Conservation (phyloP, 495 filamentous ascomycete genomes). For the Saxophila tyrrhenica region DNA sequence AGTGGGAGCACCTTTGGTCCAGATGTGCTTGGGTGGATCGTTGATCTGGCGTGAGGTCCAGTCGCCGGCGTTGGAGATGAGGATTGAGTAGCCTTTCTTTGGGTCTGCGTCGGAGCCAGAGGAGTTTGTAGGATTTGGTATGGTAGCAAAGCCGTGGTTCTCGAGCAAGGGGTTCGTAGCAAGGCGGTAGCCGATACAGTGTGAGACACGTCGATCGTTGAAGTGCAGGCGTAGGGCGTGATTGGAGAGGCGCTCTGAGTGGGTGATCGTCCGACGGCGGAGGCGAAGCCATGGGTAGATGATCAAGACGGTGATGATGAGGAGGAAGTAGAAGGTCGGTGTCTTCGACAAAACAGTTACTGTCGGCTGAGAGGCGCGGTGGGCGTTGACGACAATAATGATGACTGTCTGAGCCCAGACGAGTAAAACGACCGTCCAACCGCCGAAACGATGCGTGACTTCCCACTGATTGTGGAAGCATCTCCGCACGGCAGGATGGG, state of each 20-base stretch:
- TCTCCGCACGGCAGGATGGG: constrained; percentile 41
- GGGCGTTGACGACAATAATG: constrained; percentile 26
- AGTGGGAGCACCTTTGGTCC: constrained; percentile 43
- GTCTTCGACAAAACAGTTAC: constrained; percentile 37
- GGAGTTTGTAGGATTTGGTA: constrained; percentile 40
- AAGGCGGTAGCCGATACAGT: constrained; percentile 36
- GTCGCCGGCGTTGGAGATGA: constrained; percentile 75
- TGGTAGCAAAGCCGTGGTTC: constrained; percentile 75
- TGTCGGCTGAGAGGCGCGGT: constrained; percentile 23
- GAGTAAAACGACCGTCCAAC: constrained; percentile 49
- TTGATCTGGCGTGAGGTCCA: constrained; percentile 60
- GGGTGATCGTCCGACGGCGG: constrained; percentile 45
- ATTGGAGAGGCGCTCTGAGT: constrained; percentile 48
- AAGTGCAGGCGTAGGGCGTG: constrained; percentile 67
- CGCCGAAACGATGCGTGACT: constrained; percentile 52
- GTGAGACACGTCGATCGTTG: constrained; percentile 30
- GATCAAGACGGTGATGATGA: constrained; percentile 46
- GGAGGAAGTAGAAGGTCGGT: constrained; percentile 59
- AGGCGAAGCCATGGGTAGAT: constrained; percentile 60
- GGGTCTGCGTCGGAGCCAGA: background rate
- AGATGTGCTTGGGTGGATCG: constrained; percentile 47
- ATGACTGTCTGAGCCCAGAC: constrained; percentile 44
- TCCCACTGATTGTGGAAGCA: constrained; percentile 56
- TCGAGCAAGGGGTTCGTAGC: constrained; percentile 54
- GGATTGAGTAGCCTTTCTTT: constrained; percentile 47